Conservation (phyloP, 2,329 filamentous ascomycete species). For the Colletotrichum sp. region DNA sequence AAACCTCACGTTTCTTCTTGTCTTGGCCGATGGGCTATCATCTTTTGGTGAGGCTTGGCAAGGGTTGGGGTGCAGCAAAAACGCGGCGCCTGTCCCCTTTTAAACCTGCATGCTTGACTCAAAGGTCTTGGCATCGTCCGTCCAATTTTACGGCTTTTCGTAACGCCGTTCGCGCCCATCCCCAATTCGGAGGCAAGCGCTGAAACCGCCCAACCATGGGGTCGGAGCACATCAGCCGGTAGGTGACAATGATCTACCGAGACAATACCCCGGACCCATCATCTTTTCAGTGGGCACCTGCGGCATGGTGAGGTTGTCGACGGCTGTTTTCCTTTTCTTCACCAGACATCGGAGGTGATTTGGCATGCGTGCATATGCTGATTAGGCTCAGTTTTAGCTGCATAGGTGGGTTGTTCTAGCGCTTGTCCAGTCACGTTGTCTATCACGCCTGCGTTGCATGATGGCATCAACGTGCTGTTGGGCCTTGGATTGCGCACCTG, state of each 20-base stretch:
- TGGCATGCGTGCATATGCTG: neutral
- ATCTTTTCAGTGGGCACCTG: neutral
- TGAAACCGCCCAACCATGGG: neutral
- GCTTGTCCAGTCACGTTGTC: neutral
- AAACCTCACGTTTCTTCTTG: neutral
- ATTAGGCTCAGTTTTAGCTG: neutral
- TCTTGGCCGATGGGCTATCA: neutral
- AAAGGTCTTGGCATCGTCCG: constrained; percentile 14
- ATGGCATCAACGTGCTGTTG: neutral
- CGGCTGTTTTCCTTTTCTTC: neutral
- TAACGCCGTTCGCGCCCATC: neutral
- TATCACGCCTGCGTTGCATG: neutral
- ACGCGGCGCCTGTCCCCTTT: neutral
- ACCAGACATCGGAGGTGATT: neutral
- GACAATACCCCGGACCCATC: neutral
- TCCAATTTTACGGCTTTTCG: constrained; percentile 8
- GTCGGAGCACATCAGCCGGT: constrained; percentile 5
- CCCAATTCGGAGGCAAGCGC: constrained; percentile 5
- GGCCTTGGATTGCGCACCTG: neutral
- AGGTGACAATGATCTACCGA: constrained; percentile 14
- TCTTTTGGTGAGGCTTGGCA: neutral
- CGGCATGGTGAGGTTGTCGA: neutral
- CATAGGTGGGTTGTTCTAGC: neutral
- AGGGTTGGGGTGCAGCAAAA: neutral
- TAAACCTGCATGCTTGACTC: constrained; percentile 3